A percentile compares a stretch with the other conserved stretches of the same genome.
These are phyloP conservation scores for Irpex sp. DNA, from an alignment of 1,284 basidiomycete genomes.

Conservation along the genomic window DNA sequence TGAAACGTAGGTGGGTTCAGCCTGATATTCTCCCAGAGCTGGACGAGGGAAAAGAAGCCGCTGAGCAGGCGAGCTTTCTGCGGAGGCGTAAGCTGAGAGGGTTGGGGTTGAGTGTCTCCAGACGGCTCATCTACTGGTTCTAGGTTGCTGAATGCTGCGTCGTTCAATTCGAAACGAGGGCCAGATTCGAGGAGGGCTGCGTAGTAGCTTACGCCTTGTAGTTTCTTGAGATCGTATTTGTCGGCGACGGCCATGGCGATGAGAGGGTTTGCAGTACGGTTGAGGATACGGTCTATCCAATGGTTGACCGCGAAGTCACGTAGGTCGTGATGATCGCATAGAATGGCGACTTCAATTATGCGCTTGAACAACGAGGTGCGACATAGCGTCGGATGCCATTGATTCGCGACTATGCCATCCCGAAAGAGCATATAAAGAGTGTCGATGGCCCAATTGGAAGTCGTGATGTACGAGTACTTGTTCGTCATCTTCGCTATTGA, in stretches of 20 bases:
- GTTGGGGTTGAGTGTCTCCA: slow-evolving; percentile 5
- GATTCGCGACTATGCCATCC: slow-evolving; percentile 4
- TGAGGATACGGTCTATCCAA: slow-evolving; percentile 24
- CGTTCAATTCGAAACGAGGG: slow-evolving; percentile 17
- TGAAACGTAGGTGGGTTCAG: slow-evolving; percentile 22
- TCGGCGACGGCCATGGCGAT: slow-evolving; percentile 27
- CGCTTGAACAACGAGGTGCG: slow-evolving; percentile 19
- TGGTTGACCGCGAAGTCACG: slow-evolving; percentile 21
- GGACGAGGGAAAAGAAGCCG: slow-evolving; percentile 27
- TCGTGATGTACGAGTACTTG: slow-evolving; percentile 30
- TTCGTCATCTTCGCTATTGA: slow-evolving; percentile 28
- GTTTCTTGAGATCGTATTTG: slow-evolving; percentile 16
- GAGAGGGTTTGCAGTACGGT: slow-evolving; percentile 18
- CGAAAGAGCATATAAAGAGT: slow-evolving; percentile 24
- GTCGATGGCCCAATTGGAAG: slow-evolving; percentile 28
- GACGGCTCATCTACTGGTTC: not conserved
- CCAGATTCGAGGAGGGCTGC: slow-evolving; percentile 23
- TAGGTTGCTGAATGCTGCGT: slow-evolving; percentile 4
- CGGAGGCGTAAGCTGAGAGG: slow-evolving; percentile 17
- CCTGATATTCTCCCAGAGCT: slow-evolving; percentile 25
- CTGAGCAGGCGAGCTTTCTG: slow-evolving; percentile 26
- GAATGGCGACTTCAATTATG: slow-evolving; percentile 27
- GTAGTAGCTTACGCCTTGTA: slow-evolving; percentile 28
- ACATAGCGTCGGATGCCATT: slow-evolving; percentile 7
- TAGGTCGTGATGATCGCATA: slow-evolving; percentile 25